Base-by-base conservation (phyloP, 257 asterid genomes). In the Craterostigma plantagineum region DNA sequence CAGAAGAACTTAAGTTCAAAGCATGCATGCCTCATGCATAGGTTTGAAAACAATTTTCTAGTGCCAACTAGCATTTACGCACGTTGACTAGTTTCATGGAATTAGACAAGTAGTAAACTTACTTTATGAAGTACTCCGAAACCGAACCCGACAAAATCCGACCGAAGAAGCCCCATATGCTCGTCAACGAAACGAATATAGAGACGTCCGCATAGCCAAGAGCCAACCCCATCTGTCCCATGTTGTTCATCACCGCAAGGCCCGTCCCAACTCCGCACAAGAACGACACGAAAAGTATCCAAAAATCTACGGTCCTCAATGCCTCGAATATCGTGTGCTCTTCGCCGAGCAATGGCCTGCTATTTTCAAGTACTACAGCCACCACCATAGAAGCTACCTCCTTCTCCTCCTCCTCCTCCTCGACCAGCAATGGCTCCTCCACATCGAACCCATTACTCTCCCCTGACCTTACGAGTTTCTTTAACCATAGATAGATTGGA, bases 151-250 rank as follows among this genome's bases (percentile, higher is more conserved):
- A 90, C 2, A 66, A 14, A 53, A 87, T 87, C 46, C 97, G 81
- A 0, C 97, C 97, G 43, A 87, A 87, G 44, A 87, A 87, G 33
- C 98, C 98, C 92, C 92, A 82, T 33, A 90, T 90, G 63, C 98
- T 90, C 0, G 79, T 83, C 8, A 90, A 65, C 1, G 99, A 90
- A 17, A 90, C 94, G 55, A 90, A 90, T 8, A 90, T 72, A 64
- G 99, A 90, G 30, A 90, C 95, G 41, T 90, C 94, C 18, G 66
- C 33, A 34, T 83, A 77, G 33, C 99, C 99, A 45, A 90, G 76
- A 0, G 99, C 95, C 50, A 70, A 33, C 10, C 99, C 99, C 87
- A 87, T 82, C 48, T 87, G 98, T 1, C 97, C 98, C 69, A 74
- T 39, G 41, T 87, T 87, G 40, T 87, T 90, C 99, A 72, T 72